Evolutionary conservation across 1,139 yeast genomes (phyloP).

Genomic region (Pichia sp.): DNA sequence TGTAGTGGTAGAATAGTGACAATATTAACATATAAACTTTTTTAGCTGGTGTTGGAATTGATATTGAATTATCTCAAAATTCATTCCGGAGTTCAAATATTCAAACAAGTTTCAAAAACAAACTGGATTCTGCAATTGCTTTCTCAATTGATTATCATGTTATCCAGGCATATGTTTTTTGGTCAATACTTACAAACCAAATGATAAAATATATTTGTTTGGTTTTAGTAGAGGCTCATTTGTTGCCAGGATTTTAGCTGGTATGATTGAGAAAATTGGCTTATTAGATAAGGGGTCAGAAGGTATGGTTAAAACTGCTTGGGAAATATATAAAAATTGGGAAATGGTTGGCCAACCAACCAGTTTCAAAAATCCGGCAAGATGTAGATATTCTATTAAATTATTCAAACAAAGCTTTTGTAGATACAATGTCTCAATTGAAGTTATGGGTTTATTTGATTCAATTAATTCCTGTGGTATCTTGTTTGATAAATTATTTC

Average conservation of each 20-base stretch:
- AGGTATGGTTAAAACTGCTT: constrained; percentile 49
- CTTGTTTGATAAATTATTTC: constrained; percentile 49
- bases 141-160: constrained; percentile 49
- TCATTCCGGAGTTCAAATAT: constrained; percentile 2
- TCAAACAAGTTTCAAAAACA: neutral
- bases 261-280: constrained; percentile 59
- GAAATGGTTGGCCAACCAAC: constrained; percentile 54
- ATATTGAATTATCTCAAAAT: constrained; percentile 37
- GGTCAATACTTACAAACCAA: constrained; percentile 40
- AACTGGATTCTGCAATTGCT: constrained; percentile 48
- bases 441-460: constrained; percentile 62
- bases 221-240: constrained; percentile 65
- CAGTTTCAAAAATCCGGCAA: constrained; percentile 18
- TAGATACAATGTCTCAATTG: constrained; percentile 37
- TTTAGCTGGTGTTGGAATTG: constrained; percentile 51
- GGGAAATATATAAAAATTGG: constrained; percentile 57
- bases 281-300: constrained; percentile 47
- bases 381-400: constrained; percentile 29
- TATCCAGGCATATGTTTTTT: constrained; percentile 49
- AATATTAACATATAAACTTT: neutral
- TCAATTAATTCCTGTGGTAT: constrained; percentile 60
- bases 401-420: constrained; percentile 50
- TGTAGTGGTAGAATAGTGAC: neutral
- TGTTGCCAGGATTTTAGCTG: constrained; percentile 53
- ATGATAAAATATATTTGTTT: constrained; percentile 48